A percentile compares a stretch with the other conserved stretches of the same genome.
phyloP scores from a whole-genome alignment of 306 rosid genomes.

The Prunus salicina region DNA sequence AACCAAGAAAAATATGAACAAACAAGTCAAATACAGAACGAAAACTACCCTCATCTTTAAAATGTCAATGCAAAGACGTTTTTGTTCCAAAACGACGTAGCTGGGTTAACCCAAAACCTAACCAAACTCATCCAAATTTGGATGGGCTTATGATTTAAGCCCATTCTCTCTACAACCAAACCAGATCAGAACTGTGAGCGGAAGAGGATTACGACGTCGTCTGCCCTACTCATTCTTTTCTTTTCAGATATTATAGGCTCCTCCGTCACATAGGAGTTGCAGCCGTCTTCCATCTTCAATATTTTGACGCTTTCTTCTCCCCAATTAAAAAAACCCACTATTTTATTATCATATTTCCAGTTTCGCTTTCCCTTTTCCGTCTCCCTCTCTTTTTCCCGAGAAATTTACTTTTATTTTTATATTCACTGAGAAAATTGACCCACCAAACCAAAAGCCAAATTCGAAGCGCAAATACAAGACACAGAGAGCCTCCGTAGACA shows the following conservation, averaged over 20 bases:
- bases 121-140: background rate
- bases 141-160: background rate
- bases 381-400: constrained; percentile 3
- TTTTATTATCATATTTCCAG: background rate
- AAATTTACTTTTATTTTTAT: background rate
- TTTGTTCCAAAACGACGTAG: background rate
- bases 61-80: background rate
- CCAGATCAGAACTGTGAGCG: background rate
- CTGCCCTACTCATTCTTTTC: background rate
- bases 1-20: background rate
- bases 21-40: background rate
- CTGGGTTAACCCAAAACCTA: background rate
- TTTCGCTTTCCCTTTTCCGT: background rate
- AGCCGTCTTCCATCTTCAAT: constrained; percentile 18
- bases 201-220: background rate
- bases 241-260: background rate
- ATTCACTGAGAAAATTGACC: background rate
- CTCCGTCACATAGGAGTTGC: constrained; percentile 19
- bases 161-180: background rate
- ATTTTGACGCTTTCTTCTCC: constrained; percentile 7
- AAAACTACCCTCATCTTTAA: background rate
- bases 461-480: background rate
- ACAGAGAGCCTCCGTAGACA: constrained; percentile 5
- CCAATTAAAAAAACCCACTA: background rate
- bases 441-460: constrained; percentile 9